Evolutionary conservation across 179 eudicot genomes (phyloP).

Genomic region (Spergularia azorica): DNA sequence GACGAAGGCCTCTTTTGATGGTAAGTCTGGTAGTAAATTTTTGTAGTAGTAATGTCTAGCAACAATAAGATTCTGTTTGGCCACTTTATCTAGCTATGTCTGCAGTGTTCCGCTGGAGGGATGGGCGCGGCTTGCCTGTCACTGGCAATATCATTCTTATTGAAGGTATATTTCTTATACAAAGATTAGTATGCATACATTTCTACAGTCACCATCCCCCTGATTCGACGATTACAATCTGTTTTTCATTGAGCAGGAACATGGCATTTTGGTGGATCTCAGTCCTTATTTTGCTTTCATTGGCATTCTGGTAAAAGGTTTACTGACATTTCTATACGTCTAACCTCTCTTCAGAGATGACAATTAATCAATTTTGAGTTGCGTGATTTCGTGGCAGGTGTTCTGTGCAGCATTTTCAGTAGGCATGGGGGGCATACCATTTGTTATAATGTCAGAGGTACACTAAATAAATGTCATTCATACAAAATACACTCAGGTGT

Average conservation of each 20-base stretch:
- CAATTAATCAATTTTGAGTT: not conserved
- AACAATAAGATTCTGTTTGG: not conserved
- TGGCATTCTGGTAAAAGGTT: conserved; percentile 42
- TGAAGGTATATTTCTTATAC: conserved; percentile 31
- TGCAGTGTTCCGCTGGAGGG: conserved; percentile 37
- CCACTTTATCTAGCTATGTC: not conserved
- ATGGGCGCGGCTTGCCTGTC: conserved; percentile 37
- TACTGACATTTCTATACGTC: not conserved
- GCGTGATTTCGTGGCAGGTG: conserved; percentile 19
- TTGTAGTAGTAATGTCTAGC: not conserved
- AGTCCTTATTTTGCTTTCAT: conserved; percentile 41
- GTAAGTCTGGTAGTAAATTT: conserved; percentile 20
- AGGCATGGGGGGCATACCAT: conserved; percentile 49
- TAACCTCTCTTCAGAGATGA: not conserved
- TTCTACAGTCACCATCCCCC: not conserved
- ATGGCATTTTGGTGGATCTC: conserved; percentile 32
- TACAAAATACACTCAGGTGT: too few relatives aligned
- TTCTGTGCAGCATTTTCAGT: conserved; percentile 34
- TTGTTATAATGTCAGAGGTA: conserved; percentile 50
- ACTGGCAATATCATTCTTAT: conserved; percentile 34
- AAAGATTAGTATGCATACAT: not conserved
- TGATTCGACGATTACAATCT: not conserved
- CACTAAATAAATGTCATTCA: too few relatives aligned
- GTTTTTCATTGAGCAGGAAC: conserved; percentile 34
- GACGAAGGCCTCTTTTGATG: conserved; percentile 45